A percentile compares a stretch with the other conserved stretches of the same genome.
These are phyloP conservation scores for Hanseniaspora vineae DNA, from an alignment of 805 yeast genomes.

Conservation along the genomic window DNA sequence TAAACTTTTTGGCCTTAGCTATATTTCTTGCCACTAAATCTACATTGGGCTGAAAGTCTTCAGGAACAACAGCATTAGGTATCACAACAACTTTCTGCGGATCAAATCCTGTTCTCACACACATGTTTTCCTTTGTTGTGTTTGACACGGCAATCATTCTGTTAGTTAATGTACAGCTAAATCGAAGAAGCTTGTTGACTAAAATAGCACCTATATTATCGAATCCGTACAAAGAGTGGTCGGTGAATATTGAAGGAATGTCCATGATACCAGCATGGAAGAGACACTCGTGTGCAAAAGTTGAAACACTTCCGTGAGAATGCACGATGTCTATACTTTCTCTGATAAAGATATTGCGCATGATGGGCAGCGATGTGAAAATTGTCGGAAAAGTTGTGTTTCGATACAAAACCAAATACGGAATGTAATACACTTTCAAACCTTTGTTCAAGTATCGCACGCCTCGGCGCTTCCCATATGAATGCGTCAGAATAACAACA, in stretches of 20 bases:
- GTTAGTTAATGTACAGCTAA: constrained; percentile 74
- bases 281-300: constrained; percentile 79
- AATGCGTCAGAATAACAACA: constrained; percentile 79
- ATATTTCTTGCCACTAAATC: constrained; percentile 2
- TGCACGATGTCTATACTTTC: constrained; percentile 84
- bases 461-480: constrained; percentile 73
- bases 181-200: constrained; percentile 77
- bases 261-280: constrained; percentile 94
- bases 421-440: constrained; percentile 82
- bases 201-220: constrained; percentile 71
- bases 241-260: constrained; percentile 80
- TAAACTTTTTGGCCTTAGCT: constrained; percentile 20
- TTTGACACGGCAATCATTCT: constrained; percentile 94
- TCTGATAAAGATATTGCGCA: constrained; percentile 73
- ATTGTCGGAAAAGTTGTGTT: constrained; percentile 83
- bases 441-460: constrained; percentile 80
- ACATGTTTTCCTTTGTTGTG: constrained; percentile 93
- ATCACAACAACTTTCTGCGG: constrained; percentile 76
- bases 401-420: constrained; percentile 66
- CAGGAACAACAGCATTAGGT: constrained; percentile 88
- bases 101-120: constrained; percentile 69
- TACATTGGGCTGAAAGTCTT: constrained; percentile 53
- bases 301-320: constrained; percentile 86
- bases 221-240: constrained; percentile 92
- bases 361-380: constrained; percentile 72